phyloP scores from a whole-genome alignment of 768 basidiomycete species.

The Nidula microcarpa region DNA sequence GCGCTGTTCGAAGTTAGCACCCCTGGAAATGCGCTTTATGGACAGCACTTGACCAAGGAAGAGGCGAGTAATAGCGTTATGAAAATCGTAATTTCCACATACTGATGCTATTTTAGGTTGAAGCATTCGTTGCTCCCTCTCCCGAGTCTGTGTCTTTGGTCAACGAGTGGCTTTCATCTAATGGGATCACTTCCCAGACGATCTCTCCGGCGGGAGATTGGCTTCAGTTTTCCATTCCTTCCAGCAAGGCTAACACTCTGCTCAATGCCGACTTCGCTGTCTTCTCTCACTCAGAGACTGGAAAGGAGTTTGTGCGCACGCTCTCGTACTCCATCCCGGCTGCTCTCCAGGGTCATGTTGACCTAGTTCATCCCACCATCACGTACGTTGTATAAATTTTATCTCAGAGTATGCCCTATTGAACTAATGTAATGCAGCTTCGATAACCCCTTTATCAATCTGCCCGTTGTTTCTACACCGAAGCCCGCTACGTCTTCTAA shows the following conservation, averaged over 20 bases:
- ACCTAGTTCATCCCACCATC: conserved; percentile 24
- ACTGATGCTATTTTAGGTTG: conserved; percentile 11
- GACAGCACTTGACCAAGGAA: conserved; percentile 31
- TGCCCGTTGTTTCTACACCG: conserved; percentile 8
- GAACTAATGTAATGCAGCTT: conserved; percentile 2
- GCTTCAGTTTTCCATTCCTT: conserved; percentile 17
- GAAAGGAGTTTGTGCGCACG: conserved; percentile 17
- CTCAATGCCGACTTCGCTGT: conserved; percentile 18
- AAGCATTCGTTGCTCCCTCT: conserved; percentile 20
- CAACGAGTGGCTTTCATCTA: conserved; percentile 15
- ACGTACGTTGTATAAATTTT: conserved; percentile 13
- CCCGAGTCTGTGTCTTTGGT: conserved; percentile 17
- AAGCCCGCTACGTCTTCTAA: conserved; percentile 3
- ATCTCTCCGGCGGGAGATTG: conserved; percentile 21
- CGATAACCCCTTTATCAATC: conserved; percentile 13
- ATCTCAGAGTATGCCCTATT: background rate
- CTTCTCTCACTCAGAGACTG: conserved; percentile 16
- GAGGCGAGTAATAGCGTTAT: conserved; percentile 20
- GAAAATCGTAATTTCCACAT: background rate
- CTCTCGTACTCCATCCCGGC: conserved; percentile 21
- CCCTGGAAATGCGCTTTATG: conserved; percentile 28
- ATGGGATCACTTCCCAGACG: conserved; percentile 13
- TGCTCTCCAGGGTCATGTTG: conserved; percentile 15
- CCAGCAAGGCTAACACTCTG: conserved; percentile 20
- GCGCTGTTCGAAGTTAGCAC: conserved; percentile 31